Evolutionary conservation across 1,284 basidiomycete genomes (phyloP).

Genomic region (Irpex rosettiformis): DNA sequence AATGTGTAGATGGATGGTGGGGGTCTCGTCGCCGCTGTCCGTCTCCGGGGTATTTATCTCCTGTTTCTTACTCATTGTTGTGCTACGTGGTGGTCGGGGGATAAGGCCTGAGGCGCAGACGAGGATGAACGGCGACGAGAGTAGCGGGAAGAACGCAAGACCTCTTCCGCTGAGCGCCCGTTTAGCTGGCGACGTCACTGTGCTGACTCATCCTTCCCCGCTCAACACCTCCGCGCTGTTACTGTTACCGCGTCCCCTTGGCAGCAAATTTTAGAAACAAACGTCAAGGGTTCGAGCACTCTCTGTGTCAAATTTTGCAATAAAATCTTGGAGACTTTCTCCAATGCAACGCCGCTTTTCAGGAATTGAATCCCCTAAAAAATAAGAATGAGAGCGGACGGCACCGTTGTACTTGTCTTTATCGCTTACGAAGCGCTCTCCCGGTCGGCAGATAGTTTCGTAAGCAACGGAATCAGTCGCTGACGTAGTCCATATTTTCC

Average conservation of each 20-base stretch:
- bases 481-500: too few species aligned
- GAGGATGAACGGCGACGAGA: too few species aligned
- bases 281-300: background rate
- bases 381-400: too few species aligned
- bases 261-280: too few species aligned
- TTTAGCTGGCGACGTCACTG: background rate
- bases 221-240: too few species aligned
- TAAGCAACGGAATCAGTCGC: too few species aligned
- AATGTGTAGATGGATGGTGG: constrained; percentile 8
- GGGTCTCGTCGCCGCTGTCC: constrained; percentile 1
- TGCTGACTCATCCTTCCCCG: background rate
- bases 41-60: background rate
- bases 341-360: background rate
- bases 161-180: background rate
- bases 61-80: constrained; percentile 17
- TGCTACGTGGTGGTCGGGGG: constrained; percentile 8
- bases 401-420: too few species aligned
- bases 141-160: too few species aligned
- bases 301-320: background rate
- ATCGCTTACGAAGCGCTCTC: too few species aligned
- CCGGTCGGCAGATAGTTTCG: too few species aligned
- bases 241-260: too few species aligned
- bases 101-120: background rate
- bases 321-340: background rate
- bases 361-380: too few species aligned